Evolutionary conservation across 805 yeast species (phyloP).

Genomic region (Zygotorulaspora chibaensis): DNA sequence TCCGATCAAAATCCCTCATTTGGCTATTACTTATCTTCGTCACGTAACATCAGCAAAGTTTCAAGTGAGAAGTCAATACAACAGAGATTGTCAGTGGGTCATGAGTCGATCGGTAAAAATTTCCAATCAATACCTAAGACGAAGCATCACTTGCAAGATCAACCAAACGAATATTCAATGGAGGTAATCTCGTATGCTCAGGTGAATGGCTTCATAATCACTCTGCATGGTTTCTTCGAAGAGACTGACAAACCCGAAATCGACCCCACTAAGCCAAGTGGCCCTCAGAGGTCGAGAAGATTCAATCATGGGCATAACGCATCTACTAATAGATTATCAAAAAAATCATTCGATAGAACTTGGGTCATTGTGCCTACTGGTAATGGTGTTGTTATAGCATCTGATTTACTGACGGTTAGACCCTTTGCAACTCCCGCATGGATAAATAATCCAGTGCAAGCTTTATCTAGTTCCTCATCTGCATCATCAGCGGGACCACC

Average conservation of each 20-base stretch:
- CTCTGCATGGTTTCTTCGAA: slow-evolving; percentile 79
- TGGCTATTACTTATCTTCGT: slow-evolving; percentile 64
- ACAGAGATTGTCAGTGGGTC: slow-evolving; percentile 63
- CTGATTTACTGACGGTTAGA: slow-evolving; percentile 73
- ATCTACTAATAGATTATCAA: slow-evolving; percentile 40
- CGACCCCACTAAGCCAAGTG: slow-evolving; percentile 26
- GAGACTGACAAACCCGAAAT: slow-evolving; percentile 58
- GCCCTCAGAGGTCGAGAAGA: slow-evolving; percentile 24
- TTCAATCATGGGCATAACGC: slow-evolving; percentile 32
- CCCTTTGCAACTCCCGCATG: slow-evolving; percentile 58
- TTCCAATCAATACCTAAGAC: slow-evolving; percentile 75
- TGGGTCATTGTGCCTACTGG: slow-evolving; percentile 71
- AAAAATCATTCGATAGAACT: slow-evolving; percentile 81
- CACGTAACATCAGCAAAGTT: slow-evolving; percentile 72
- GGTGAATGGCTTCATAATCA: slow-evolving; percentile 70
- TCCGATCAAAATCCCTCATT: slow-evolving; percentile 43
- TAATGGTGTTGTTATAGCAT: slow-evolving; percentile 71
- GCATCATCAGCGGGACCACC: slow-evolving; percentile 13
- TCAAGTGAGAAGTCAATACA: slow-evolving; percentile 50
- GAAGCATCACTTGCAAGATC: slow-evolving; percentile 60
- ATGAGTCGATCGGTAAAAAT: slow-evolving; percentile 52
- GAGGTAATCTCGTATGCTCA: slow-evolving; percentile 71
- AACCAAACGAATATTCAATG: slow-evolving; percentile 66
- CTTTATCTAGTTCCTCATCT: slow-evolving; percentile 9
- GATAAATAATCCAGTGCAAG: slow-evolving; percentile 28